phyloP scores from a whole-genome alignment of 495 filamentous ascomycete species.

The Pyronema domesticum region DNA sequence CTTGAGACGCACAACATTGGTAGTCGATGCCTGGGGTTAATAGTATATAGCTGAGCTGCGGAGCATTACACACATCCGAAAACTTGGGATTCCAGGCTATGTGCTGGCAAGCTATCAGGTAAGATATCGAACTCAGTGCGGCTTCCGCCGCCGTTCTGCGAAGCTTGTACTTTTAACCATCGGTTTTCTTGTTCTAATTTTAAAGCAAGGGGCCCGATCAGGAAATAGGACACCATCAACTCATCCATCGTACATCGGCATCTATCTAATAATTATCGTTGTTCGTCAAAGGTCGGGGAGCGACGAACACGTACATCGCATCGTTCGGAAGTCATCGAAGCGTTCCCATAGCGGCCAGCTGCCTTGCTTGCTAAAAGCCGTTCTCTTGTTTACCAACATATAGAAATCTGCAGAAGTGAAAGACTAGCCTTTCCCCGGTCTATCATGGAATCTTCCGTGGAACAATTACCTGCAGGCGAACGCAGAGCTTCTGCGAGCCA shows the following conservation, averaged over 20 bases:
- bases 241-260: not conserved
- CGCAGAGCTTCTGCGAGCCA: not conserved
- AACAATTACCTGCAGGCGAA: not conserved
- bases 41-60: not conserved
- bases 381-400: not conserved
- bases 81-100: not conserved
- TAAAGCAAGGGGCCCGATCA: not conserved
- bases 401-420: not conserved
- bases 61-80: not conserved
- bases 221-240: constrained; percentile 2
- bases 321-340: not conserved
- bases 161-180: not conserved
- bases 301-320: constrained; percentile 1
- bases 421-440: constrained; percentile 1
- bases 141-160: not conserved
- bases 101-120: constrained; percentile 3
- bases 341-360: not conserved
- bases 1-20: not conserved
- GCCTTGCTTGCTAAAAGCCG: not conserved
- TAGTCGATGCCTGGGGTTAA: not conserved
- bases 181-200: not conserved
- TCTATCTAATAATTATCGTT: not conserved
- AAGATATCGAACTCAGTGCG: not conserved
- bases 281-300: not conserved
- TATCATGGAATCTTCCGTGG: constrained; percentile 2